phyloP scores from a whole-genome alignment of 78 protist species.

The Chrysochromulina parva region DNA sequence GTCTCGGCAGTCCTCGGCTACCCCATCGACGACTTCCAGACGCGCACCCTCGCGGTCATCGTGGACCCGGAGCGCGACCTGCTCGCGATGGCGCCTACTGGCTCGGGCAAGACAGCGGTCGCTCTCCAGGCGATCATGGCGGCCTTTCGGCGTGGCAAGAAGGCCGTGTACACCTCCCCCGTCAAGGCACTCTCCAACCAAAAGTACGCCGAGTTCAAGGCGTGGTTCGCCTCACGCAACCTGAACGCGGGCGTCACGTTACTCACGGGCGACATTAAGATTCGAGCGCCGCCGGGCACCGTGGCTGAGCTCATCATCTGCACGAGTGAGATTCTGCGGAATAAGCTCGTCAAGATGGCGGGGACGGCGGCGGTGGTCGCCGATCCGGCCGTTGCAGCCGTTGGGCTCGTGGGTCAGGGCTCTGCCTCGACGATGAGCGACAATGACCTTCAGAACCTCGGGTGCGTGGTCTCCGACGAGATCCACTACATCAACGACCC shows the following conservation, averaged over 20 bases:
- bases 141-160: slow-evolving; percentile 5
- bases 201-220: slow-evolving; percentile 38
- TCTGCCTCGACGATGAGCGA: background rate
- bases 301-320: slow-evolving; percentile 38
- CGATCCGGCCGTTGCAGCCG: background rate
- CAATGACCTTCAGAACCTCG: slow-evolving; percentile 22
- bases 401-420: too few relatives aligned
- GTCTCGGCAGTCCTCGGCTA: background rate
- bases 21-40: slow-evolving; percentile 35
- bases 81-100: slow-evolving; percentile 39
- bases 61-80: background rate
- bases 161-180: slow-evolving; percentile 52
- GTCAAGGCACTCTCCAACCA: slow-evolving; percentile 38
- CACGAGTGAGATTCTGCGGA: slow-evolving; percentile 52
- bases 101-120: slow-evolving; percentile 37
- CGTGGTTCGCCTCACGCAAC: background rate
- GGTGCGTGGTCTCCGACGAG: slow-evolving; percentile 41
- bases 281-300: slow-evolving; percentile 29
- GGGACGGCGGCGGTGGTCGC: background rate
- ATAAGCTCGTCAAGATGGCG: slow-evolving; percentile 5
- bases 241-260: background rate
- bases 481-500: slow-evolving; percentile 49
- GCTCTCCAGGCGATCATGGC: slow-evolving; percentile 21
- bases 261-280: slow-evolving; percentile 32
- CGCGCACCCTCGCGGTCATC: background rate